phyloP scores from a whole-genome alignment of 179 eudicot species.

The Beta lomatogona region DNA sequence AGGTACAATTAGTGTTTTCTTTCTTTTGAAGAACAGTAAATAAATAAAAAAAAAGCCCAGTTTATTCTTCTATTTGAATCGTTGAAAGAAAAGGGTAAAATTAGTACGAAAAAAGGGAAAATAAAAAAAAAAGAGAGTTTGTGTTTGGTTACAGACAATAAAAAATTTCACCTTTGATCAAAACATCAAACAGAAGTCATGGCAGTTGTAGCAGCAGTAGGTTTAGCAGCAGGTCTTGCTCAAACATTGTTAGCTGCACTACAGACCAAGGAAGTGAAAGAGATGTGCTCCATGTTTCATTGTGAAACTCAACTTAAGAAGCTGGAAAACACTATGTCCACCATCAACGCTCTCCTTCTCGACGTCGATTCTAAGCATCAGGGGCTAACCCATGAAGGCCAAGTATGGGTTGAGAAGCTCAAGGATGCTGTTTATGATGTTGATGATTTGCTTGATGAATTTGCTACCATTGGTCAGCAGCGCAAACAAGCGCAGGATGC shows the following conservation, averaged over 20 bases:
- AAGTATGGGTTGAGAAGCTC: conserved; percentile 26
- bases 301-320: conserved; percentile 20
- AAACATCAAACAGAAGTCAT: too few relatives aligned
- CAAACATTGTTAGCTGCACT: conserved; percentile 15
- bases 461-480: conserved; percentile 13
- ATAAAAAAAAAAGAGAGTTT: too few relatives aligned
- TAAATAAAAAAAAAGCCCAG: too few relatives aligned
- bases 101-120: too few relatives aligned
- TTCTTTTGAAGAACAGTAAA: too few relatives aligned
- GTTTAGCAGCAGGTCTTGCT: not conserved
- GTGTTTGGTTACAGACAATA: too few relatives aligned
- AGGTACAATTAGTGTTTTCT: too few relatives aligned
- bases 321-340: conserved; percentile 15
- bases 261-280: conserved; percentile 6
- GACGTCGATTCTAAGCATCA: conserved; percentile 20
- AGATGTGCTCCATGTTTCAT: conserved; percentile 17
- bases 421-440: conserved; percentile 23
- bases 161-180: too few relatives aligned
- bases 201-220: too few relatives aligned
- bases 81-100: too few relatives aligned
- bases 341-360: conserved; percentile 28
- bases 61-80: too few relatives aligned
- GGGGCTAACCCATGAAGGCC: conserved; percentile 1
- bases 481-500: not conserved
- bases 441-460: conserved; percentile 34